Base-by-base conservation (phyloP, 2,329 filamentous ascomycete species). In the Fusarium bulbicola region DNA sequence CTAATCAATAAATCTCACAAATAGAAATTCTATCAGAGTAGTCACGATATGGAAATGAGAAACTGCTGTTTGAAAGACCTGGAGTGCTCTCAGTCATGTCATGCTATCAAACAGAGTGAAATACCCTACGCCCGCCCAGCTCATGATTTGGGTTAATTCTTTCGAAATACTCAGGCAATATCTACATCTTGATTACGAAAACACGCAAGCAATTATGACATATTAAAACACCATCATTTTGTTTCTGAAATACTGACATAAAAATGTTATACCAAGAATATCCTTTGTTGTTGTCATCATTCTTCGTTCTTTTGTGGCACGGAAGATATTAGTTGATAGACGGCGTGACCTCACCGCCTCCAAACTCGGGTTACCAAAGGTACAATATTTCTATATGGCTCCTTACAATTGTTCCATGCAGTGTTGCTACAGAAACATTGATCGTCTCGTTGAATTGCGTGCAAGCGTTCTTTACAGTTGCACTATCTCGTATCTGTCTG, bases 401-500 rank as follows among this genome's bases (percentile, higher is more conserved):
- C 34, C 21, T 49, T 59, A 21, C 43, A 34, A 24, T 39, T 62
- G 16, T 49, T 39, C 59, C 36, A 36, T 61, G 18, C 53, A 49
- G 59, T 61, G 32, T 36, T 68, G 54, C n/a, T 42, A 26, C 64
- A 32, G 26, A 58, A 16, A 47, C 47, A 57, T 37, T 59, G 50
- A 30, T 61, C 58, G 28, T 64, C 63, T 62, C 10, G 24, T 53
- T 47, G 28, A 61, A 64, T 7, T 54, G 67, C 21, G 57, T 45
- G 65, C 64, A 69, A n/a, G 47, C 45, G 37, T 54, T 63, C 18
- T 54, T 39, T 66, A 54, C 60, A 28, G 70, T 68, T 15, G 60
- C 47, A 49, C 67, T 61, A 21, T 67, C 61, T 66, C 67, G 60
- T 34, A 66, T 74, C 43, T 65, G 57, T 24, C 68, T 60, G n/a